phyloP scores from a whole-genome alignment of 768 basidiomycete genomes.

The Phlebiopsis flavidoalba region DNA sequence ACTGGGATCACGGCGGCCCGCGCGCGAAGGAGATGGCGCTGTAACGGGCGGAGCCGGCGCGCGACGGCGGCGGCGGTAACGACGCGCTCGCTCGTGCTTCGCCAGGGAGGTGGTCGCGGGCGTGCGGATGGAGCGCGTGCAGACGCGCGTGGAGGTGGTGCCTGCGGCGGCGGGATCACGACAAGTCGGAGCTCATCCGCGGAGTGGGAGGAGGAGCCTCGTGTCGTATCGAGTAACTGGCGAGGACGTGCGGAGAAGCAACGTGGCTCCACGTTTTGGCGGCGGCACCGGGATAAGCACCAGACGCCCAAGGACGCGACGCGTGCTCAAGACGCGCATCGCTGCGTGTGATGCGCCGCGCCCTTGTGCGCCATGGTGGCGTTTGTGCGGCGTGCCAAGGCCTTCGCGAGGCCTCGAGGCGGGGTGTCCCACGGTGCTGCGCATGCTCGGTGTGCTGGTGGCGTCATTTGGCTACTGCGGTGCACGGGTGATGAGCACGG shows the following conservation, averaged over 20 bases:
- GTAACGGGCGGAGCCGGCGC: background rate
- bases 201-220: slow-evolving; percentile 82
- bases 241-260: slow-evolving; percentile 33
- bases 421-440: too few relatives aligned
- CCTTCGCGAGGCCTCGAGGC: too few relatives aligned
- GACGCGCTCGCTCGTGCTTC: background rate
- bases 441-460: too few relatives aligned
- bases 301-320: background rate
- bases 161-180: background rate
- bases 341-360: too few relatives aligned
- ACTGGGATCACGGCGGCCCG: slow-evolving; percentile 1
- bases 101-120: background rate
- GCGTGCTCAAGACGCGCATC: too few relatives aligned
- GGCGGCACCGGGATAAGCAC: background rate
- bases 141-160: background rate
- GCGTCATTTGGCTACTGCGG: too few relatives aligned
- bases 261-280: background rate
- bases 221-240: slow-evolving; percentile 62
- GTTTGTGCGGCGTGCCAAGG: too few relatives aligned
- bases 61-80: background rate
- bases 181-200: slow-evolving; percentile 20
- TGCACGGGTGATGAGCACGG: too few relatives aligned
- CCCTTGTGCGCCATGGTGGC: too few relatives aligned
- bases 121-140: slow-evolving; percentile 12
- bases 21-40: background rate